Evolutionary conservation across 2,329 filamentous ascomycete species (phyloP).

Genomic region (Botrytis pseudocinerea): DNA sequence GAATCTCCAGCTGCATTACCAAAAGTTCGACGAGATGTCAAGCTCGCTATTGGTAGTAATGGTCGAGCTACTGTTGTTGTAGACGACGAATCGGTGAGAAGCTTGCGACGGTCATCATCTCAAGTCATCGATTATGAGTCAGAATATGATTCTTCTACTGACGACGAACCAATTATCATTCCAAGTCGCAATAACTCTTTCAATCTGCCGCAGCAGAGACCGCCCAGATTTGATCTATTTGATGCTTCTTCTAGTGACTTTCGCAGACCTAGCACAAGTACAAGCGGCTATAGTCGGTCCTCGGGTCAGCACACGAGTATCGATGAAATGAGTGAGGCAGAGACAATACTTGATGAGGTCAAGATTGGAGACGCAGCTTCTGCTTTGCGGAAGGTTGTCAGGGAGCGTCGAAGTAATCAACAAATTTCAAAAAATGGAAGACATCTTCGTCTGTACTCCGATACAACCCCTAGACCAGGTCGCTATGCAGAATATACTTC

Average conservation of each 20-base stretch:
- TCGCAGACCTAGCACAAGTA: slow-evolving; percentile 33
- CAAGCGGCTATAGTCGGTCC: slow-evolving; percentile 37
- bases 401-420: slow-evolving; percentile 36
- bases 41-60: slow-evolving; percentile 63
- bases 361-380: slow-evolving; percentile 58
- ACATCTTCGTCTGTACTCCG: slow-evolving; percentile 32
- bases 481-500: slow-evolving; percentile 32
- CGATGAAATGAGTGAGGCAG: slow-evolving; percentile 56
- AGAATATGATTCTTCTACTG: slow-evolving; percentile 54
- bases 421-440: slow-evolving; percentile 31
- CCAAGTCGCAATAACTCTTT: slow-evolving; percentile 62
- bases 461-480: slow-evolving; percentile 29
- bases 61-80: slow-evolving; percentile 48
- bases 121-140: slow-evolving; percentile 47
- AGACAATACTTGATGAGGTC: slow-evolving; percentile 53
- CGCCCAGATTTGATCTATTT: slow-evolving; percentile 33
- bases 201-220: slow-evolving; percentile 32
- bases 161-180: slow-evolving; percentile 66
- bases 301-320: slow-evolving; percentile 36
- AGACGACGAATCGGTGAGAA: slow-evolving; percentile 31
- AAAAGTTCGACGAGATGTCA: slow-evolving; percentile 53
- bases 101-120: slow-evolving; percentile 27
- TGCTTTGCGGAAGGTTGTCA: slow-evolving; percentile 57
- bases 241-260: slow-evolving; percentile 30
- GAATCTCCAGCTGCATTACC: slow-evolving; percentile 49